Percentiles rank a stretch among this genome's conserved stretches.
Conservation (phyloP, 1,139 yeast genomes). For the Hyphopichia burtonii region DNA sequence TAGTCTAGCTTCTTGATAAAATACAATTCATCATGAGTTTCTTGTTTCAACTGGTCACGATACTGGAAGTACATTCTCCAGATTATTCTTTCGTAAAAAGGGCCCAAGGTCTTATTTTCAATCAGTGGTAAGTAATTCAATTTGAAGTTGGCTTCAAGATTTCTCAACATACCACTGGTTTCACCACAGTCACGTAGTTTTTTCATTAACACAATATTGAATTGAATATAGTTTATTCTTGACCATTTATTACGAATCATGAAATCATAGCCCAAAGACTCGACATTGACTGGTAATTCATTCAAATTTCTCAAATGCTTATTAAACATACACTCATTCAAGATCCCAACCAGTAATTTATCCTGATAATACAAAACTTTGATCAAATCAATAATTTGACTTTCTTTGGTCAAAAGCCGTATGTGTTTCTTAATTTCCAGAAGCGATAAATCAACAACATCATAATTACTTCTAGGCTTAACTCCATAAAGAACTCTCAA, state of each 20-base stretch:
- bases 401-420: conserved; percentile 20
- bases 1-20: conserved; percentile 24
- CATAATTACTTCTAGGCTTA: not conserved
- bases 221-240: conserved; percentile 15
- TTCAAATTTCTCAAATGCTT: conserved; percentile 20
- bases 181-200: conserved; percentile 33
- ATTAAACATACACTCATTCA: conserved; percentile 31
- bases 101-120: conserved; percentile 20
- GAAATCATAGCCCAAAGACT: conserved; percentile 5
- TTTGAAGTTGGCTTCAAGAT: conserved; percentile 28
- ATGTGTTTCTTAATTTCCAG: conserved; percentile 20
- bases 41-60: conserved; percentile 16
- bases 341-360: conserved; percentile 21
- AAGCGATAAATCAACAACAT: not conserved
- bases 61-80: conserved; percentile 46
- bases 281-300: conserved; percentile 23
- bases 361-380: conserved; percentile 27
- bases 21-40: conserved; percentile 18
- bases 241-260: conserved; percentile 9
- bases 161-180: conserved; percentile 32
- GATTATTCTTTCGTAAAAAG: conserved; percentile 42
- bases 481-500: not conserved
- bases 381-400: conserved; percentile 25
- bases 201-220: conserved; percentile 32
- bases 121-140: conserved; percentile 27